These are phyloP conservation scores for Leccinum incarnatum DNA, from an alignment of 768 basidiomycete genomes.

Conservation along the genomic window DNA sequence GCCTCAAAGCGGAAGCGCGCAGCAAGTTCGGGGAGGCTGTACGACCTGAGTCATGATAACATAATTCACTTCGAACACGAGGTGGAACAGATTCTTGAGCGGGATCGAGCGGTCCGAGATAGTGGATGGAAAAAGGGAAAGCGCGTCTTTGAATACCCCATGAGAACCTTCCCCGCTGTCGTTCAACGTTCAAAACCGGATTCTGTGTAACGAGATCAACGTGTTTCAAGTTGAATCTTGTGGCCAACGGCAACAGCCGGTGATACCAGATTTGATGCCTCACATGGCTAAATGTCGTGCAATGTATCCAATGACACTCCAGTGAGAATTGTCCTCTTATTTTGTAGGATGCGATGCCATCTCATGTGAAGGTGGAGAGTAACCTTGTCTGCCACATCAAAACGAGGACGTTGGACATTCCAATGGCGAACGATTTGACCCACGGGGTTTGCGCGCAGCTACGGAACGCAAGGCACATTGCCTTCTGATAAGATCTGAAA, in stretches of 20 bases:
- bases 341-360: not conserved
- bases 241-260: constrained; percentile 4
- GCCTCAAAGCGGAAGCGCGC: constrained; percentile 1
- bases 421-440: constrained; percentile 11
- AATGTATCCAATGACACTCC: constrained; percentile 5
- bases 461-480: constrained; percentile 15
- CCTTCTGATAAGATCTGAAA: constrained; percentile 16
- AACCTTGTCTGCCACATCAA: constrained; percentile 17
- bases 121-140: constrained; percentile 7
- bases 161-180: constrained; percentile 10
- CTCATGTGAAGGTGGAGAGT: constrained; percentile 2
- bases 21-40: constrained; percentile 9
- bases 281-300: constrained; percentile 3
- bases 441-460: constrained; percentile 12
- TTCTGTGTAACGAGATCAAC: constrained; percentile 11
- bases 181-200: constrained; percentile 8
- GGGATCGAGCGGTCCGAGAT: constrained; percentile 5
- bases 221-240: constrained; percentile 4
- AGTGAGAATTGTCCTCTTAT: not conserved
- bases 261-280: not conserved
- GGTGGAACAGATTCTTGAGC: constrained; percentile 16
- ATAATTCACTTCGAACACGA: constrained; percentile 24
- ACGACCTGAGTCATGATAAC: constrained; percentile 14
- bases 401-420: constrained; percentile 17
- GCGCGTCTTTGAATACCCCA: constrained; percentile 3